A percentile compares a stretch with the other conserved stretches of the same genome.
These are phyloP conservation scores for Gleditsia sinensis DNA, from an alignment of 306 rosid genomes.

Conservation along the genomic window DNA sequence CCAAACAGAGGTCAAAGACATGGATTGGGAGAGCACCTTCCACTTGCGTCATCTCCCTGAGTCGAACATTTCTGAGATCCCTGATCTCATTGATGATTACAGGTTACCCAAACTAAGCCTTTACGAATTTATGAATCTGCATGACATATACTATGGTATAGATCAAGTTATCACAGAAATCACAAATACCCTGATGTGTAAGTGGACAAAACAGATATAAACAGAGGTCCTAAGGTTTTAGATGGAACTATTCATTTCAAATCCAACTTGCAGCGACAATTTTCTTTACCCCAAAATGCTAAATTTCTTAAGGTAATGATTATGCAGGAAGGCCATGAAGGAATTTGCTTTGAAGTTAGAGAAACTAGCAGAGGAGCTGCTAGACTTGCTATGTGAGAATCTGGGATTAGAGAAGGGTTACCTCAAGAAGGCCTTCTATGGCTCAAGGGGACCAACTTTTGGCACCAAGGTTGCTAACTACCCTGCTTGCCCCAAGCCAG, in stretches of 20 bases:
- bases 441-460: slow-evolving; percentile 61
- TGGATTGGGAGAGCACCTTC: slow-evolving; percentile 81
- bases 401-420: slow-evolving; percentile 61
- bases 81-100: slow-evolving; percentile 62
- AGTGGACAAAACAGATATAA: not conserved
- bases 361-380: slow-evolving; percentile 57
- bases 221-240: not conserved
- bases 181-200: not conserved
- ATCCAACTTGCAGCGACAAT: not conserved
- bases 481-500: slow-evolving; percentile 67
- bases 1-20: slow-evolving; percentile 57
- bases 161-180: not conserved
- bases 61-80: slow-evolving; percentile 58
- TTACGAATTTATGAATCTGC: not conserved
- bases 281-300: not conserved
- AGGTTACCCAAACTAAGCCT: slow-evolving; percentile 31
- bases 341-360: slow-evolving; percentile 59
- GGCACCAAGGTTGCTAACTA: slow-evolving; percentile 73
- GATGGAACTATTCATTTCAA: not conserved
- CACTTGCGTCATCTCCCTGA: slow-evolving; percentile 60
- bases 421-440: slow-evolving; percentile 57
- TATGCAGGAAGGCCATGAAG: slow-evolving; percentile 55
- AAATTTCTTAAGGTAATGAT: not conserved
- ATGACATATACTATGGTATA: no score
- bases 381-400: slow-evolving; percentile 69